Base-by-base conservation (phyloP, 2,329 filamentous ascomycete species). In the Aspergillus candidus region DNA sequence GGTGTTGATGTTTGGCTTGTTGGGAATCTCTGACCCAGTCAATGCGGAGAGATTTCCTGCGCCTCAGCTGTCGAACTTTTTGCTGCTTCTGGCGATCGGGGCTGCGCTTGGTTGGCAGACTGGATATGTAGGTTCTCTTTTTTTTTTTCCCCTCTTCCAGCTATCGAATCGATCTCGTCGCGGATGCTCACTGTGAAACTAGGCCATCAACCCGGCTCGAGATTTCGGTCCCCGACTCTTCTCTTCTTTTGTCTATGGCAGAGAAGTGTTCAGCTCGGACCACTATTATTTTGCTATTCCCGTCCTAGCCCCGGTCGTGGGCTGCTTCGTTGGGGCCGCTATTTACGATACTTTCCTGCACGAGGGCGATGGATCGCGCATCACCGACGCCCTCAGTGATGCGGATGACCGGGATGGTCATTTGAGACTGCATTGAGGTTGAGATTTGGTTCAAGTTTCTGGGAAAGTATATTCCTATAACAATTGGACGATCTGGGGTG, bases 61-160 rank as follows among this genome's bases (percentile, higher is more conserved):
- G 7, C 54, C 59, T 4, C 59, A 62, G 33, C 6, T 62, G 5
- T 54, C 58, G 1, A 33, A 51, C 12, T 61, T 61, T 30, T 18
- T 62, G 44, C 48, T 62, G 11, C 49, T 62, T 11, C 48, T 58
- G 12, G 50, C 49, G 14, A 62, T 62, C 17, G 59, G 59, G n/a
- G 57, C 59, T 2, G 51, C 59, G 3, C 17, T 62, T 31, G 59
- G 59, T n/a, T 62, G 59, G 59, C 58, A 62, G 50, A 62, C 59
- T 6, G 60, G 60, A 32, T 63, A 63, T 32, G 59, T 62, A 62
- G 4, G 58, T 57, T 33, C 18, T 37, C 10, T 4, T 11, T 0
- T 17, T 3, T 22, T 1, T n/a, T 43, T 29, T 40, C 50, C 35
- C 44, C 35, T 22, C 34, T 17, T 30, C 22, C 11, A 14, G 2